phyloP scores from a whole-genome alignment of 225 moss, liverwort and hornwort species.

The Straminergon stramineum region DNA sequence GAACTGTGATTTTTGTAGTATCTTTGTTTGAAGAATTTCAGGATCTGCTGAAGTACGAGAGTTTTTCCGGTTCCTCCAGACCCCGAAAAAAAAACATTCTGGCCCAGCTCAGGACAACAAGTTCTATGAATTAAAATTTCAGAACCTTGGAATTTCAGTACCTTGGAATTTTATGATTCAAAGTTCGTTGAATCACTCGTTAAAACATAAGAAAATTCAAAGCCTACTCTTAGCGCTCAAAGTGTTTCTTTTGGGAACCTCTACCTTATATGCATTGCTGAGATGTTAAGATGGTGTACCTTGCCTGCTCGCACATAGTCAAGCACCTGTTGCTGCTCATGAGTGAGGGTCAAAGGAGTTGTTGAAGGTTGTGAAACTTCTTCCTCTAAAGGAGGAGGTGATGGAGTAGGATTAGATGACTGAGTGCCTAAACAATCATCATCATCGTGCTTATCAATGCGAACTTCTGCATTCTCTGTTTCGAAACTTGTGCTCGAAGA shows the following conservation, averaged over 20 bases:
- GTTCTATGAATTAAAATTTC: not conserved
- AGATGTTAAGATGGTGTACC: slow-evolving; percentile 15
- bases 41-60: slow-evolving; percentile 42
- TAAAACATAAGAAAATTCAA: not conserved
- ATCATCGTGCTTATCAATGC: not conserved
- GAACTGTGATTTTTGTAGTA: not conserved
- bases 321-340: slow-evolving; percentile 51
- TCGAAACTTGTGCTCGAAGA: not conserved
- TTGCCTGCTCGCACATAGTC: slow-evolving; percentile 45
- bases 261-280: not conserved
- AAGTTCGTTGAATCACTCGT: not conserved
- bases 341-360: slow-evolving; percentile 25
- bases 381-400: not conserved
- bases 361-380: not conserved
- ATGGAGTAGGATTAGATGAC: not conserved
- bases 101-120: not conserved
- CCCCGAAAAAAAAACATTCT: slow-evolving; percentile 83
- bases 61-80: slow-evolving; percentile 74
- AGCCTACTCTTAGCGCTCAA: not conserved
- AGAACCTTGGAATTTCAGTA: not conserved
- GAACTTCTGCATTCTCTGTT: not conserved
- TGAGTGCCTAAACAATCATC: not conserved
- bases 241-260: not conserved
- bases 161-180: not conserved
- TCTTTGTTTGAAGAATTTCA: slow-evolving; percentile 24